phyloP scores from a whole-genome alignment of 306 rosid species.

The Quercus wislizeni region DNA sequence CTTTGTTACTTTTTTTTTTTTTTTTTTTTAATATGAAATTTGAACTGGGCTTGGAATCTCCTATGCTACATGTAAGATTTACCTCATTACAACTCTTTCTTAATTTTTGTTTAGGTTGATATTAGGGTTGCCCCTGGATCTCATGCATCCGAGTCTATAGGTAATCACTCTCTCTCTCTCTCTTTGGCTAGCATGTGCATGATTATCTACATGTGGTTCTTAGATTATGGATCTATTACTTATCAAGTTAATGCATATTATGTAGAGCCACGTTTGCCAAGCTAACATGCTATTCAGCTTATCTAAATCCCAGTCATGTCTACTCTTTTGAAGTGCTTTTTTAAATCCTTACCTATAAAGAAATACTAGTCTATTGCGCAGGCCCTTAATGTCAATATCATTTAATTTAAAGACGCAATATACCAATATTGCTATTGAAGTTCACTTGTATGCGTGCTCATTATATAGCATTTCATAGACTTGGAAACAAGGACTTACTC shows the following conservation, averaged over 20 bases:
- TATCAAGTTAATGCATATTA: conserved; percentile 12
- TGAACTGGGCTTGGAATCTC: conserved; percentile 10
- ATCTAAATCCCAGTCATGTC: not conserved
- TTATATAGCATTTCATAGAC: too few species aligned
- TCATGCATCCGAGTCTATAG: conserved; percentile 87
- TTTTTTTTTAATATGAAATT: not conserved
- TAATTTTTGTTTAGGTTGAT: conserved; percentile 62
- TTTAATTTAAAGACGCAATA: too few species aligned
- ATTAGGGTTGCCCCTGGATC: conserved; percentile 95
- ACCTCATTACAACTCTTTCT: conserved; percentile 15
- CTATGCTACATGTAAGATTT: not conserved
- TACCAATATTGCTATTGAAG: too few species aligned
- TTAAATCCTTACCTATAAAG: not conserved
- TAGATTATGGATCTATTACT: conserved; percentile 4
- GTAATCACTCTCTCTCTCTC: conserved; percentile 33
- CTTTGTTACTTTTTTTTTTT: not conserved
- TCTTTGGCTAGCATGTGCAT: not conserved
- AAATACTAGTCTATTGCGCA: not conserved
- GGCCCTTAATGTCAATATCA: too few species aligned
- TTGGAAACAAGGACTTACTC: too few species aligned
- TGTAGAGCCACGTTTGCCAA: conserved; percentile 4
- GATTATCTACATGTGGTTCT: not conserved
- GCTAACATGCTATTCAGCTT: not conserved
- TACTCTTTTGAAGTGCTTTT: not conserved
- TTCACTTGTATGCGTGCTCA: too few species aligned